Base-by-base conservation (phyloP, 805 yeast genomes). In the Citeromyces nyonsensis region DNA sequence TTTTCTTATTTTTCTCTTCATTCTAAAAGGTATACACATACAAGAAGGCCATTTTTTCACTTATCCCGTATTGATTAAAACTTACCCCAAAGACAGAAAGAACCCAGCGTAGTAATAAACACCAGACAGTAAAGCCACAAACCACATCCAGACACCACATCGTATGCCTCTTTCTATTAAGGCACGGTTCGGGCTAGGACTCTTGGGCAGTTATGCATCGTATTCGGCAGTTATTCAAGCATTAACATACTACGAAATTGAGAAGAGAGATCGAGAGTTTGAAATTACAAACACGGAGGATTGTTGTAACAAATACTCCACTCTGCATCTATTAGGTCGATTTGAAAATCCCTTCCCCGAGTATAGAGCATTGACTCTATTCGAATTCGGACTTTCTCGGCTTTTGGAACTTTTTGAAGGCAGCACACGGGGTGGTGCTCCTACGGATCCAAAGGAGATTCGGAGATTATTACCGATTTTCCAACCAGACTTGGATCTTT, bases 301-400 rank as follows among this genome's bases (percentile, higher is more conserved):
- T 27, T 36, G 34, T 22, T 28, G 32, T 13, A 42, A 40, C 18
- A 59, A 61, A 40, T 73, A 59, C 38, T 52, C 57, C 3, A 57
- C 71, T 3, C 44, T 75, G 37, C 56, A 57, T n/a, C 56, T 83
- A 1, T 66, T 68, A 12, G 95, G 96, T 7, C 60, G 85, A 42
- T 88, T 70, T 54, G 91, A 83, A 36, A 88, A 88, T 45, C 97
- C 97, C 2, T 88, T 88, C 49, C 66, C 66, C 11, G 95, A 88
- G 48, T 88, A 88, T 48, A 63, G 96, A 33, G 79, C 84, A 5
- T 96, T 86, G 52, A 84, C 95, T 0, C 61, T 83, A 6, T 80
- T 80, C 47, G 96, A 88, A 54, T 88, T 86, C 52, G 57, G 82
- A 20, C 59, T 69, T 28, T 78, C 86, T 42, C 59, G 95, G 13